Percentiles rank a stretch among this genome's conserved stretches.
phyloP scores from a whole-genome alignment of 2,329 filamentous ascomycete species.

The Nannizziopsis barbatae region DNA sequence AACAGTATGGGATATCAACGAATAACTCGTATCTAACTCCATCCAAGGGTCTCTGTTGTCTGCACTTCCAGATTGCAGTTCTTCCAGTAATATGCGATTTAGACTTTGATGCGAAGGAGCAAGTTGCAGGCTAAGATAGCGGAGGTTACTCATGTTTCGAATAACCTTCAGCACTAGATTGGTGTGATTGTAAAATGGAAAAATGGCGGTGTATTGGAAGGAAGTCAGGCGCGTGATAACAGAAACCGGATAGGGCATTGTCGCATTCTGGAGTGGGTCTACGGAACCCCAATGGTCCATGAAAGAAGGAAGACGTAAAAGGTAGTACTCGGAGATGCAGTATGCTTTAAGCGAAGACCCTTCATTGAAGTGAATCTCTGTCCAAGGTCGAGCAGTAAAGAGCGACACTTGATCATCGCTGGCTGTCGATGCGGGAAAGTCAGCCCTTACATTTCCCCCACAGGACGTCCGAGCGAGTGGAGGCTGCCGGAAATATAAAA shows the following conservation, averaged over 20 bases:
- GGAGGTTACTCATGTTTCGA: constrained; percentile 40
- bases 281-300: constrained; percentile 38
- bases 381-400: constrained; percentile 54
- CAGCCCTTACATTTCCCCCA: neutral
- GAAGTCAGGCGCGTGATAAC: constrained; percentile 36
- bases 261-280: constrained; percentile 12
- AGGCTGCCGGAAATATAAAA: constrained; percentile 38
- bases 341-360: constrained; percentile 63
- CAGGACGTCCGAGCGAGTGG: neutral
- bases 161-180: constrained; percentile 37
- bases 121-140: constrained; percentile 46
- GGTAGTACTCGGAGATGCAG: constrained; percentile 59
- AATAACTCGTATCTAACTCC: constrained; percentile 44
- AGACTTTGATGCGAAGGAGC: constrained; percentile 31
- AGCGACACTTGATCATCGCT: constrained; percentile 27
- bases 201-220: constrained; percentile 53
- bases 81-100: constrained; percentile 26
- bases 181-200: constrained; percentile 55
- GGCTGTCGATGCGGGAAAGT: constrained; percentile 23
- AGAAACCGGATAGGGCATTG: constrained; percentile 30
- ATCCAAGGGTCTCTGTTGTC: constrained; percentile 41
- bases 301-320: constrained; percentile 52
- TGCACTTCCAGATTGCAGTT: constrained; percentile 28
- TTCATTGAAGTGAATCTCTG: constrained; percentile 57
- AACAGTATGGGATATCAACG: constrained; percentile 33